These are phyloP conservation scores for Claviceps purpurea DNA, from an alignment of 2,329 filamentous ascomycete genomes.

Conservation along the genomic window DNA sequence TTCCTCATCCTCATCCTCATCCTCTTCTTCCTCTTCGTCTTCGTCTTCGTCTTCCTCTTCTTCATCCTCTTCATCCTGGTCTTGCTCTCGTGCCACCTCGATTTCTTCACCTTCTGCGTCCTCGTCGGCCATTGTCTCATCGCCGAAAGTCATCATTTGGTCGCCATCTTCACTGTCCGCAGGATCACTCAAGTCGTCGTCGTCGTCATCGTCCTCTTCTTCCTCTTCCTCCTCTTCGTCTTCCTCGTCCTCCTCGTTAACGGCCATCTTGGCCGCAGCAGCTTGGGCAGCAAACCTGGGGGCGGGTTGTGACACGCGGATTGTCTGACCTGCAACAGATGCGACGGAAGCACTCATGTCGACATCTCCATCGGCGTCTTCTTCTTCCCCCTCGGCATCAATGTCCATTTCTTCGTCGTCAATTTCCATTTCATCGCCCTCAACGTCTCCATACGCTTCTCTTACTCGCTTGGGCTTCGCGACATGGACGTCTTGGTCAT, in stretches of 20 bases:
- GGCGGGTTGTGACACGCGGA: slow-evolving; percentile 34
- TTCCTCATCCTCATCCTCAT: background rate
- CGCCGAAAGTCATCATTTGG: slow-evolving; percentile 24
- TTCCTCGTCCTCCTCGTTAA: slow-evolving; percentile 32
- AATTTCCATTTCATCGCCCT: slow-evolving; percentile 22
- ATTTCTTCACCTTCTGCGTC: slow-evolving; percentile 35
- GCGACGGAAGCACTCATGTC: slow-evolving; percentile 28
- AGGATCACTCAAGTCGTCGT: slow-evolving; percentile 42
- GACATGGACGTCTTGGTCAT: slow-evolving; percentile 25
- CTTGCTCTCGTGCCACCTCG: slow-evolving; percentile 28
- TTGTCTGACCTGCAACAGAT: slow-evolving; percentile 22
- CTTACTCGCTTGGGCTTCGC: slow-evolving; percentile 21
- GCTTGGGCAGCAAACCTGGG: slow-evolving; percentile 22
- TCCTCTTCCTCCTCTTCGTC: slow-evolving; percentile 35
- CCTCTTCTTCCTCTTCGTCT: slow-evolving; percentile 27
- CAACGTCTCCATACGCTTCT: slow-evolving; percentile 29
- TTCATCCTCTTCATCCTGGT: slow-evolving; percentile 22
- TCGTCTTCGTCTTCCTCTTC: slow-evolving; percentile 36
- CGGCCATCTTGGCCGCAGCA: slow-evolving; percentile 19
- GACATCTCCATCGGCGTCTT: slow-evolving; percentile 24
- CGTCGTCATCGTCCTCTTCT: slow-evolving; percentile 37
- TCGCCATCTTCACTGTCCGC: slow-evolving; percentile 33
- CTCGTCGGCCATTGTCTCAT: slow-evolving; percentile 33
- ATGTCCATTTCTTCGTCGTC: slow-evolving; percentile 28
- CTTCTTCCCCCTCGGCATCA: slow-evolving; percentile 22